Evolutionary conservation across 345 rosid genomes (phyloP), one percentile per base, ranked within the genome.

Genomic region (Cochlearia excelsa): DNA sequence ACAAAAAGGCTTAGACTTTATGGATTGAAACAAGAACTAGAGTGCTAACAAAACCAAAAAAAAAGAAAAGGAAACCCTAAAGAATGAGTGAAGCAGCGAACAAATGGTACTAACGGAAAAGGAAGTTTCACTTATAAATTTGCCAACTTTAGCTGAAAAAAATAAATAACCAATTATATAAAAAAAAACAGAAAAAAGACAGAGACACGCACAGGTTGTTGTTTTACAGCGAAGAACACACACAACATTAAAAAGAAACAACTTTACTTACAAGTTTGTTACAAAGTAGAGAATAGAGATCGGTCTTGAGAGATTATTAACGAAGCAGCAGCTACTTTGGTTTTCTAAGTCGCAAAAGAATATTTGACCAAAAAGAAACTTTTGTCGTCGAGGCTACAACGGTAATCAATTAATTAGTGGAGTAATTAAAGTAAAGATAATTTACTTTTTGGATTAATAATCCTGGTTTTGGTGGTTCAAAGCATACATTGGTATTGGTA

Each of bases 81-180:
- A 50, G 64, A 57, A 44, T 29, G 59, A 63, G 69, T 63, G 4
- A 63, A 51, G 54, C 60, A 63, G 61, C 45, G 55, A 59, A 52
- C 23, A 30, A 67, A 30, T 33, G 10, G 48, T 38, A 61, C 37
- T 3, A 59, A 54, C 56, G 47, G 63, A 54, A 56, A 62, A 50
- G 46, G 48, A 51, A 35, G 50, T 70, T 35, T 50, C 65, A 63
- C 42, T 43, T 23, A 35, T 41, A 49, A 56, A 69, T 49, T 69
- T 69, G 73, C 44, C 3, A 54, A 54, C 67, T 56, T 59, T 16
- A 43, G 5, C 23, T 30, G 54, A 6, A 9, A 26, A 38, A 47
- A 39, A 3, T 5, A 37, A 37, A 16, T 16, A 46, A 30, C 0
- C 26, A 47, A 16, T 16, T 16, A 38, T 2, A 55, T 9, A 11